A percentile compares a stretch with the other conserved stretches of the same genome.
These are phyloP conservation scores for Grammothele lineata DNA, from an alignment of 768 basidiomycete genomes.

Conservation along the genomic window DNA sequence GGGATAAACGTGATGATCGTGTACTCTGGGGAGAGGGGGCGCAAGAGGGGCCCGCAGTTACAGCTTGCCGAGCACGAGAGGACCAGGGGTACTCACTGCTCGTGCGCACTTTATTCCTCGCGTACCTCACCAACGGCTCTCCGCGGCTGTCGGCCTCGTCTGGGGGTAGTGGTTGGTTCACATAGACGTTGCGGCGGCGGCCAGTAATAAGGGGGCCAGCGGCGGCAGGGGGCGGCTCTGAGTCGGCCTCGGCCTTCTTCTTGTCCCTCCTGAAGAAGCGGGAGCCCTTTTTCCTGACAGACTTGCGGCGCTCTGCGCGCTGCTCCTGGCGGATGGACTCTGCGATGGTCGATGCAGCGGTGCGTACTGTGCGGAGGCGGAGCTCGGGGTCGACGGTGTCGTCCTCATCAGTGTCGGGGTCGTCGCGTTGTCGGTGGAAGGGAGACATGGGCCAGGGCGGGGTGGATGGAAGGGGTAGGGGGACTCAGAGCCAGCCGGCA, in stretches of 20 bases:
- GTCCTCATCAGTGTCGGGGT: conserved; percentile 49
- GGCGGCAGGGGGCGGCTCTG: conserved; percentile 7
- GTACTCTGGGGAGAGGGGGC: conserved; percentile 73
- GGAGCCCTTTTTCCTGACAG: conserved; percentile 41
- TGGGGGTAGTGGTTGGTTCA: conserved; percentile 66
- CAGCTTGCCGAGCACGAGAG: background rate
- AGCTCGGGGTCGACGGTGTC: conserved; percentile 78
- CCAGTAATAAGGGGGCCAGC: conserved; percentile 41
- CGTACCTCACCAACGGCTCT: conserved; percentile 78
- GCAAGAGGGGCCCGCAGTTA: too few species aligned
- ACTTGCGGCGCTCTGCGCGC: conserved; percentile 55
- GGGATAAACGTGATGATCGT: conserved; percentile 88
- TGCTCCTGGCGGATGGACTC: conserved; percentile 81
- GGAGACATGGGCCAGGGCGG: conserved; percentile 28
- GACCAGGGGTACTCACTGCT: conserved; percentile 56
- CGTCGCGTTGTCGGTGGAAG: conserved; percentile 31
- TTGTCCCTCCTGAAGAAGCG: conserved; percentile 50
- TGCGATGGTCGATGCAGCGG: conserved; percentile 86
- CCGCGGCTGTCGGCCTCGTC: conserved; percentile 65
- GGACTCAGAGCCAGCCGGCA: too few species aligned
- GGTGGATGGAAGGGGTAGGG: too few species aligned
- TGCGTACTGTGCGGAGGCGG: conserved; percentile 86
- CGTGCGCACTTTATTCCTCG: conserved; percentile 90
- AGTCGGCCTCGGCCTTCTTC: conserved; percentile 38
- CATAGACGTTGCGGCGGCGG: conserved; percentile 68